Evolutionary conservation across 1,139 yeast species (phyloP).

Genomic region (Geotrichum siamense): DNA sequence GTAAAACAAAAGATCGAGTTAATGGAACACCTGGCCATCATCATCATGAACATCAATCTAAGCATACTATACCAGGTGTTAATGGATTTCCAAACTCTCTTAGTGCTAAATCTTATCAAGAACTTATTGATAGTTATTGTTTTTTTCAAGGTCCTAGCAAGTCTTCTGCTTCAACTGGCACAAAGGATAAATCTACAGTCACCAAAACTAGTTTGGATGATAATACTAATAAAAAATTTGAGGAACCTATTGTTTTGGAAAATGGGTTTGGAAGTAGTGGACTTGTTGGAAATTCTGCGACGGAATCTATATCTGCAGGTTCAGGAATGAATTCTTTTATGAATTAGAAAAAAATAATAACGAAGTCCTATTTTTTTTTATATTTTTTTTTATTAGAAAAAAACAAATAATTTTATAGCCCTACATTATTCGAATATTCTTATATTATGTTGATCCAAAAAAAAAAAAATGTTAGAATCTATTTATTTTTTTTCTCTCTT

Average conservation of each 20-base stretch:
- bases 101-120: slow-evolving; percentile 59
- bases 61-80: no score
- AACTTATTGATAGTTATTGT: slow-evolving; percentile 64
- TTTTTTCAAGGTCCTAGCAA: slow-evolving; percentile 41
- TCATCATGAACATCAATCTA: slow-evolving; percentile 17
- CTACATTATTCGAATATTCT: no score
- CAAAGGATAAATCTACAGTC: neutral
- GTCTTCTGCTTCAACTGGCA: neutral
- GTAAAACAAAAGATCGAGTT: slow-evolving; percentile 10
- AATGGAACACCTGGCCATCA: slow-evolving; percentile 15
- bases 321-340: no score
- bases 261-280: neutral
- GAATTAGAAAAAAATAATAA: no score
- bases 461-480: no score
- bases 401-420: no score
- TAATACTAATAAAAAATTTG: neutral
- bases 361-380: no score
- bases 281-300: no score
- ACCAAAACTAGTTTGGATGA: neutral
- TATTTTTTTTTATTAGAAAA: no score
- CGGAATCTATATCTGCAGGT: no score
- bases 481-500: no score
- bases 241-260: neutral
- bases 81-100: slow-evolving; percentile 27
- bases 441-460: no score